Percentiles rank a stretch among this genome's conserved stretches.
These are phyloP conservation scores for Sphaerulina musiva DNA, from an alignment of 2,329 filamentous ascomycete species.

Conservation along the genomic window DNA sequence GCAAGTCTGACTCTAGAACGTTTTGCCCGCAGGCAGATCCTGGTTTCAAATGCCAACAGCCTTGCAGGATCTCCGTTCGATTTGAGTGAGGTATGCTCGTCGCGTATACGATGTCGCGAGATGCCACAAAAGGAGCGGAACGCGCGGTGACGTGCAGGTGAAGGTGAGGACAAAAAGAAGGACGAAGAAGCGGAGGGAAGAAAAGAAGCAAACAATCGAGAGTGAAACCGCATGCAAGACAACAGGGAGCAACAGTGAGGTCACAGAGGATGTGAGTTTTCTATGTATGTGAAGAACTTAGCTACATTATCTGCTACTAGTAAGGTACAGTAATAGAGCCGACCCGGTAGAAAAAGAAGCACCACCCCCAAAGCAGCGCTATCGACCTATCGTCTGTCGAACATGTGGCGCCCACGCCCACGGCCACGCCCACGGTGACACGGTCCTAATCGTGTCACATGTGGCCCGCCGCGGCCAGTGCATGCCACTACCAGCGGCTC, in stretches of 20 bases:
- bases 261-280: no score
- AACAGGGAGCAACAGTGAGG: no score
- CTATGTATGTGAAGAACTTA: no score
- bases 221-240: no score
- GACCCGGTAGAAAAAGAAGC: no score
- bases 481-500: not conserved
- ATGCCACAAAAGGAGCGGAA: not conserved
- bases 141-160: not conserved
- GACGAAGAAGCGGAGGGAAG: not conserved
- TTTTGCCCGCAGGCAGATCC: not conserved
- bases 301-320: no score
- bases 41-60: not conserved
- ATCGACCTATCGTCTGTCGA: not conserved
- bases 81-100: not conserved
- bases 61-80: not conserved
- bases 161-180: not conserved
- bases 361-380: not conserved
- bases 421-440: no score
- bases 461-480: not conserved
- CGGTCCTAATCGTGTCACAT: not conserved
- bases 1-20: not conserved
- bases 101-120: not conserved
- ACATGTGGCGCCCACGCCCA: constrained; percentile 1
- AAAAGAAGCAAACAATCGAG: not conserved
- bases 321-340: not conserved